phyloP scores from a whole-genome alignment of 2,329 filamentous ascomycete species.

The Nothomitra cinnamomea region DNA sequence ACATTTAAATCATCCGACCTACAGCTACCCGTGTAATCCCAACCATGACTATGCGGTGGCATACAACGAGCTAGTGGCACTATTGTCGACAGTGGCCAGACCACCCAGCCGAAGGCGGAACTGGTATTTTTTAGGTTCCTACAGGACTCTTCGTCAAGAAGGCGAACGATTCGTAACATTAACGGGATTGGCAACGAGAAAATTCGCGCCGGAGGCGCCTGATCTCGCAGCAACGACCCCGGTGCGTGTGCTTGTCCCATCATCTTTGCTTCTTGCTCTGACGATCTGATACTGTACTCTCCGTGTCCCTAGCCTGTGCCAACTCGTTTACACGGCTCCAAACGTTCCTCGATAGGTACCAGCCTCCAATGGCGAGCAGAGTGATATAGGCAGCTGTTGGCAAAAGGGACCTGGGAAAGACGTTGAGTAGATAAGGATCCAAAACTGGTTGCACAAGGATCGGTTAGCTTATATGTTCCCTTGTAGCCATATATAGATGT shows the following conservation, averaged over 20 bases:
- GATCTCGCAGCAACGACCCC: not conserved
- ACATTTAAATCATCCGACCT: too few species aligned
- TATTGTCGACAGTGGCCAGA: too few species aligned
- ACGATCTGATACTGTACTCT: not conserved
- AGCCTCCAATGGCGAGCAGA: constrained; percentile 37
- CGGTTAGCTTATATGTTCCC: constrained; percentile 1
- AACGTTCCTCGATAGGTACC: constrained; percentile 31
- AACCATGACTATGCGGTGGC: too few species aligned
- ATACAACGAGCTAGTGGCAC: too few species aligned
- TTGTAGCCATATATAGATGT: not conserved
- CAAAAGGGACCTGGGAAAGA: constrained; percentile 61
- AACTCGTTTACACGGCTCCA: constrained; percentile 17
- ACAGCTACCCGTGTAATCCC: too few species aligned
- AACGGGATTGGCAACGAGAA: not conserved
- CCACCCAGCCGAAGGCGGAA: too few species aligned
- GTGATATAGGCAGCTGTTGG: constrained; percentile 54
- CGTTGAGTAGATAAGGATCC: constrained; percentile 67
- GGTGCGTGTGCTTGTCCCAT: not conserved
- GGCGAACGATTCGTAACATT: not conserved
- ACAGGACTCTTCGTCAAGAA: not conserved
- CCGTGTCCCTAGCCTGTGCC: not conserved
- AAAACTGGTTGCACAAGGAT: constrained; percentile 39
- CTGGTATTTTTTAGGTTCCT: not conserved
- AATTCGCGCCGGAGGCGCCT: not conserved
- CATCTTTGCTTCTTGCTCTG: not conserved